These are phyloP conservation scores for Metarhizium album DNA, from an alignment of 2,329 filamentous ascomycete genomes.

Conservation along the genomic window DNA sequence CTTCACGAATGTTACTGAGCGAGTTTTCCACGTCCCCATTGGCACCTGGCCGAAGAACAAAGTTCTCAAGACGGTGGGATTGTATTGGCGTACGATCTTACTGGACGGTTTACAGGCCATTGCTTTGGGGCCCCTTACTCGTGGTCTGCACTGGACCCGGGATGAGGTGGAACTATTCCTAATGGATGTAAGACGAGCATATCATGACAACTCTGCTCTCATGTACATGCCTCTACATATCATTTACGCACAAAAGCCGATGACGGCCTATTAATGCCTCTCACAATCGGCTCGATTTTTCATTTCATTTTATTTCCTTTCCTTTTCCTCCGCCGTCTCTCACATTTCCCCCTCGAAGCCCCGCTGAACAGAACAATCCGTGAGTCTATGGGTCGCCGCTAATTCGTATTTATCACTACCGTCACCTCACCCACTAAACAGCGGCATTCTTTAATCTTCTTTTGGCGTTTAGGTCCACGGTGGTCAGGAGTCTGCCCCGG, in stretches of 20 bases:
- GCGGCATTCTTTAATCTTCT: not conserved
- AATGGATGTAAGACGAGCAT: constrained; percentile 36
- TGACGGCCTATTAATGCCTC: not conserved
- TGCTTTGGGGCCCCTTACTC: constrained; percentile 39
- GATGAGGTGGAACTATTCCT: constrained; percentile 39
- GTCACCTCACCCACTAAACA: not conserved
- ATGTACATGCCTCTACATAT: constrained; percentile 47
- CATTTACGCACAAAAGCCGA: constrained; percentile 42
- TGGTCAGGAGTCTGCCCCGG: not conserved
- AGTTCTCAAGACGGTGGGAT: constrained; percentile 38
- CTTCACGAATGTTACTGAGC: constrained; percentile 40
- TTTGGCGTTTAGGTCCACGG: not conserved
- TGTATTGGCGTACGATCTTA: constrained; percentile 40
- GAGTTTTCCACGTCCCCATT: constrained; percentile 40
- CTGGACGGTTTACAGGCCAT: constrained; percentile 40
- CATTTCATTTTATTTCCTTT: too few species aligned
- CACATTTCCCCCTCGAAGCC: too few species aligned
- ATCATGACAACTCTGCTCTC: constrained; percentile 31
- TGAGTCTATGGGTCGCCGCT: not conserved
- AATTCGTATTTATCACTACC: not conserved
- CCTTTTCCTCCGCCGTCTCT: too few species aligned
- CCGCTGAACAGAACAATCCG: not conserved
- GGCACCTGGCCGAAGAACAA: constrained; percentile 44
- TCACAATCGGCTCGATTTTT: not conserved
- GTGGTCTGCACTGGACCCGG: constrained; percentile 35